Evolutionary conservation across 768 basidiomycete genomes (phyloP), one percentile per base, ranked within the genome.

Genomic region (Boletus rex-veris): DNA sequence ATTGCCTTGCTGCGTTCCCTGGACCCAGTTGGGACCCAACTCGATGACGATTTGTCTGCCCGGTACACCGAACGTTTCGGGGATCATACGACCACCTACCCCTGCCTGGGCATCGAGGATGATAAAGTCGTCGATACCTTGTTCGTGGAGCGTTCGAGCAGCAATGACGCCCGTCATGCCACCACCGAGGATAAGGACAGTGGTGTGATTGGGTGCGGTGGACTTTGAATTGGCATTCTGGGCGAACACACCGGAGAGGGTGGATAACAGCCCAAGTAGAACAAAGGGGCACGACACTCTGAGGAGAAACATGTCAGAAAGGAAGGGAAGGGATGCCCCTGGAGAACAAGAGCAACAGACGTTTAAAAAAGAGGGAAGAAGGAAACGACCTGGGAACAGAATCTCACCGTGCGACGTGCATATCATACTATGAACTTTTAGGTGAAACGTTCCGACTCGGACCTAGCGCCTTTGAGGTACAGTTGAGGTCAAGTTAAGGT

Each of bases 151-250:
- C 0, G 83, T 80, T 28, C 80, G 77, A 12, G 86, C 86, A 10
- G 85, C 84, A 35, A 83, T 82, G 18, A 86, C 71, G 10, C 86
- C 86, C 5, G 86, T 70, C 38, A 86, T 77, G 9, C 86, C 85
- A 31, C 83, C 85, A 5, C 86, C 86, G 24, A 86, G 75, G 48
- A 87, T 81, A 38, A 87, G 75, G 14, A 85, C 77, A 8, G 63
- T 73, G 12, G 64, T 62, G 36, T 62, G 51, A 26, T 53, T 61
- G 18, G 58, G 40, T n/a, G 47, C 14, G 37, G 56, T 43, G 30
- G 51, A 36, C 12, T 44, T 16, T n/a, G 47, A 35, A 36, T 45
- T 53, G n/a, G 47, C 50, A 61, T 57, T 49, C 26, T 60, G 55
- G n/a, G 62, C 54, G 14, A 54, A 37, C 7, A 42, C 55, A 7